A percentile compares a stretch with the other conserved stretches of the same genome.
phyloP scores from a whole-genome alignment of 495 filamentous ascomycete genomes.

The Darksidea phi region DNA sequence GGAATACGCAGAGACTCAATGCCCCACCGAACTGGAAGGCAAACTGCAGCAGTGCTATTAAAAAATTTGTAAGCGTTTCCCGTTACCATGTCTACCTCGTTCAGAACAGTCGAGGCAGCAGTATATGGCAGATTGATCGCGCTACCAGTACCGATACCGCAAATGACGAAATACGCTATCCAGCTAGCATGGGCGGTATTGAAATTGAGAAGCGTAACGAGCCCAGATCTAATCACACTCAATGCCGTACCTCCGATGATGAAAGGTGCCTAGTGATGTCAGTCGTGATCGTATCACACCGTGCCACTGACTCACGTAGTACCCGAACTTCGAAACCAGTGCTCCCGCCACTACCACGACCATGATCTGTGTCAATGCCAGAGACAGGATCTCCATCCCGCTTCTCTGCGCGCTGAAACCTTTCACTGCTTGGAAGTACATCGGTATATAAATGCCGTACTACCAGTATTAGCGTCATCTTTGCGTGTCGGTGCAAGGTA shows the following conservation, averaged over 20 bases:
- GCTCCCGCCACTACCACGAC: constrained; percentile 61
- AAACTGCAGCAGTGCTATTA: constrained; percentile 14
- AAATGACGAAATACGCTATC: constrained; percentile 7
- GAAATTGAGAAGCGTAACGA: constrained; percentile 2
- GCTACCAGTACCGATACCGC: constrained; percentile 10
- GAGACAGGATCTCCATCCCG: constrained; percentile 12
- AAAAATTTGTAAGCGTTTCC: constrained; percentile 9
- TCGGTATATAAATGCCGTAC: constrained; percentile 28
- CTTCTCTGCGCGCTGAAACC: constrained; percentile 16
- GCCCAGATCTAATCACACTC: constrained; percentile 17
- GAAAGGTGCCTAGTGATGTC: constrained; percentile 6
- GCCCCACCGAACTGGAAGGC: constrained; percentile 18
- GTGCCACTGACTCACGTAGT: constrained; percentile 52
- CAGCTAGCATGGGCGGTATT: background rate
- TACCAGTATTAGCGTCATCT: constrained; percentile 55
- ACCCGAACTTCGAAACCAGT: constrained; percentile 62
- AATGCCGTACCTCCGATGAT: constrained; percentile 52
- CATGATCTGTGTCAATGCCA: constrained; percentile 39
- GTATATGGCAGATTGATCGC: constrained; percentile 20
- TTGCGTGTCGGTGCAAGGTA: background rate
- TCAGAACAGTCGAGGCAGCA: constrained; percentile 7
- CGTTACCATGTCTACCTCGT: constrained; percentile 1
- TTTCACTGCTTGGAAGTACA: constrained; percentile 31
- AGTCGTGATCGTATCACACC: background rate
- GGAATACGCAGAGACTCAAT: constrained; percentile 3